These are phyloP conservation scores for Beauveria caledonica DNA, from an alignment of 2,329 filamentous ascomycete species.

Conservation along the genomic window DNA sequence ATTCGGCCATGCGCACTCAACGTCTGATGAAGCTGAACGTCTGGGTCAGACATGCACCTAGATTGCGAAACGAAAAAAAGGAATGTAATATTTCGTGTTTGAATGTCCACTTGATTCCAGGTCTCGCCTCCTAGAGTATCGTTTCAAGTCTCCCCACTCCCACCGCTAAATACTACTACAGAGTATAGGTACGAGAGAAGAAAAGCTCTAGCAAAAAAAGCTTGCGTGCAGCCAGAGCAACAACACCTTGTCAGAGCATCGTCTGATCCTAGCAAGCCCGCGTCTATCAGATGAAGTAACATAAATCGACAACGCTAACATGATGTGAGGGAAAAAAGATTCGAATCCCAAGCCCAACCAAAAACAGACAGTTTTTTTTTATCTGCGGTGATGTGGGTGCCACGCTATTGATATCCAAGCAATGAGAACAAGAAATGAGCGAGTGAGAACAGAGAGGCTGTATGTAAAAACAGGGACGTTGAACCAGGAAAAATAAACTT, in stretches of 20 bases:
- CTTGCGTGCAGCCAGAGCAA: not conserved
- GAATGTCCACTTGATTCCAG: not conserved
- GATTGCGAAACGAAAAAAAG: not conserved
- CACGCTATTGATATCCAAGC: slow-evolving; percentile 1
- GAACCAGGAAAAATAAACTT: not conserved
- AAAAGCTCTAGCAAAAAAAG: not conserved
- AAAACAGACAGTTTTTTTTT: not conserved
- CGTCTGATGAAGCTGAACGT: not conserved
- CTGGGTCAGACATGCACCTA: not conserved
- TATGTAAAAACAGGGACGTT: not conserved
- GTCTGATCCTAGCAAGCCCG: not conserved
- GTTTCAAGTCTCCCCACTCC: not conserved
- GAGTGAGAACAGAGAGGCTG: not conserved
- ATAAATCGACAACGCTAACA: not conserved
- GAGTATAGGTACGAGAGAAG: not conserved
- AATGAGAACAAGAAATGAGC: not conserved
- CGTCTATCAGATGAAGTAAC: not conserved
- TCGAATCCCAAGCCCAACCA: not conserved
- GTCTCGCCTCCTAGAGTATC: not conserved
- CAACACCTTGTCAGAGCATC: slow-evolving; percentile 2
- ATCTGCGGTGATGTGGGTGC: not conserved
- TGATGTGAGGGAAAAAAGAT: not conserved
- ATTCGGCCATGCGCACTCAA: no score
- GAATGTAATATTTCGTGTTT: not conserved
- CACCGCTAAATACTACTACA: not conserved